Evolutionary conservation across 164 flowering plant species (phyloP).

Genomic region (Umbilicus rupestris): DNA sequence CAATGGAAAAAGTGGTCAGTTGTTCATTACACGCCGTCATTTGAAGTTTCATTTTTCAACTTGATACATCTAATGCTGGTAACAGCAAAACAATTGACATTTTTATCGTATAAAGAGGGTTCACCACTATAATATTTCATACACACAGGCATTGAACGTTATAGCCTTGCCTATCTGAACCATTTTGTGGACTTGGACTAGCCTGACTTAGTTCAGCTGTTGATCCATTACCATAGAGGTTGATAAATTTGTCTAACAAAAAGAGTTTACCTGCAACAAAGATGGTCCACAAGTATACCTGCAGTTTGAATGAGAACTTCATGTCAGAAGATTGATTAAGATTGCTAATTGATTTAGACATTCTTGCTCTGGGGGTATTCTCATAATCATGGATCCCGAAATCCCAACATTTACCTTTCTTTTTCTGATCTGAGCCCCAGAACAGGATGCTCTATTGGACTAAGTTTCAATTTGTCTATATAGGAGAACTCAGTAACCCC

Average conservation of each 20-base stretch:
- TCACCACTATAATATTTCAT: too few relatives aligned
- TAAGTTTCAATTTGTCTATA: background rate
- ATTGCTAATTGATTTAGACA: background rate
- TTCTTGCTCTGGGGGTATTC: background rate
- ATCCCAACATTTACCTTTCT: background rate
- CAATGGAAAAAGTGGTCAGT: background rate
- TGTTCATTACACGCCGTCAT: too few relatives aligned
- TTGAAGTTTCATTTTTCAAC: too few relatives aligned
- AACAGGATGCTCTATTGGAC: background rate
- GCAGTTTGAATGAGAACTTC: background rate
- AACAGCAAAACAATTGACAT: too few relatives aligned
- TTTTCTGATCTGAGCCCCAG: background rate
- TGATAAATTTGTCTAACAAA: background rate
- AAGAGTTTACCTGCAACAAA: background rate
- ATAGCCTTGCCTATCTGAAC: too few relatives aligned
- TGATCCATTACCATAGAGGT: background rate
- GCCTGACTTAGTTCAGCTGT: too few relatives aligned
- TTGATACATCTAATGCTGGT: too few relatives aligned
- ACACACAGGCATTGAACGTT: too few relatives aligned
- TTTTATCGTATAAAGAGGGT: too few relatives aligned
- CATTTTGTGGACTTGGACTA: too few relatives aligned
- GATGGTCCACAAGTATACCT: constrained; percentile 2
- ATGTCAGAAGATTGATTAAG: background rate
- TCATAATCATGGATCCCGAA: background rate
- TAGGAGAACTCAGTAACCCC: background rate